phyloP scores from a whole-genome alignment of 2,329 filamentous ascomycete genomes.

The Talaromyces sp. region DNA sequence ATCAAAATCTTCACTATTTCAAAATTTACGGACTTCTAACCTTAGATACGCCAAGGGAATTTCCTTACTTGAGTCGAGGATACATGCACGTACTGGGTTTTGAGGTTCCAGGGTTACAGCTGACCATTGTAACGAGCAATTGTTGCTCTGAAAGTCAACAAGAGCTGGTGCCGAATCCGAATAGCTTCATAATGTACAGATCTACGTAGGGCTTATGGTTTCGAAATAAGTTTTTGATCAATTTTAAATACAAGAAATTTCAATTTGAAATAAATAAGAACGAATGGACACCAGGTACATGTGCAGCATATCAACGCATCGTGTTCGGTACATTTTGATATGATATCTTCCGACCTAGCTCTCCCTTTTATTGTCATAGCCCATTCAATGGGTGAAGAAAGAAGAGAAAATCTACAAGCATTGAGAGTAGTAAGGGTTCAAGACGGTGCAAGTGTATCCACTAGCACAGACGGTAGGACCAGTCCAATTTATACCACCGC shows the following conservation, averaged over 20 bases:
- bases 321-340: conserved; percentile 1
- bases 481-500: conserved; percentile 9
- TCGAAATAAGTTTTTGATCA: background rate
- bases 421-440: conserved; percentile 13
- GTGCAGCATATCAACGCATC: conserved; percentile 4
- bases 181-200: background rate
- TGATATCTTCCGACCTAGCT: background rate
- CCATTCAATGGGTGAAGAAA: background rate
- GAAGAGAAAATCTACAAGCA: conserved; percentile 1
- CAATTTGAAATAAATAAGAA: background rate
- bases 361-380: background rate
- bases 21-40: too few relatives aligned
- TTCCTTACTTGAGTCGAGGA: too few relatives aligned
- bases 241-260: background rate
- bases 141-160: background rate
- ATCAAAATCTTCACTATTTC: too few relatives aligned
- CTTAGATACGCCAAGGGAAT: too few relatives aligned
- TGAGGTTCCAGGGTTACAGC: too few relatives aligned
- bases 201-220: background rate
- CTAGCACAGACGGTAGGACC: conserved; percentile 15
- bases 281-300: conserved; percentile 2
- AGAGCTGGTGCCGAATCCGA: background rate
- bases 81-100: too few relatives aligned
- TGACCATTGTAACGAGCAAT: too few relatives aligned
- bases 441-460: conserved; percentile 4